Percentiles rank a stretch among this genome's conserved stretches.
Conservation (phyloP, 2,329 filamentous ascomycete genomes). For the Ramularia endophylla region DNA sequence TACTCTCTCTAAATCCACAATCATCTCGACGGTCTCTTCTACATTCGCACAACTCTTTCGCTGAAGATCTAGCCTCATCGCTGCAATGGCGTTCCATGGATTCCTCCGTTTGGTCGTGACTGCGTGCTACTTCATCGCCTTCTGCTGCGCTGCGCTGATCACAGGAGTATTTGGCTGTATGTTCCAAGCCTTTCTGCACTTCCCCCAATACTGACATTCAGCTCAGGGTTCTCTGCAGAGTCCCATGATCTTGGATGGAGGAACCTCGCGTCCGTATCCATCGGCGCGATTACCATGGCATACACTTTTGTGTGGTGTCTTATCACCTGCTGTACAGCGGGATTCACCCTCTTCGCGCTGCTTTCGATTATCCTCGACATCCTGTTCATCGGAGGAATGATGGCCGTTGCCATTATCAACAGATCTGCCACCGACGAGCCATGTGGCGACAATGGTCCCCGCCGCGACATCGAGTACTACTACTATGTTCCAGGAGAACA, state of each 20-base stretch:
- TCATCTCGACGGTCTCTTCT: too few relatives aligned
- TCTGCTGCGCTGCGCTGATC: conserved; percentile 7
- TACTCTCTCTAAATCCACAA: too few relatives aligned
- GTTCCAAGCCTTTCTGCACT: neutral
- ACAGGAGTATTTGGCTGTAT: conserved; percentile 12
- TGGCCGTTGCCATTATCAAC: conserved; percentile 11
- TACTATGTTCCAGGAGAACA: too few relatives aligned
- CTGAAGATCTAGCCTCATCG: too few relatives aligned
- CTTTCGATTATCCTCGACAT: conserved; percentile 7
- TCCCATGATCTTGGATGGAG: neutral
- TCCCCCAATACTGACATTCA: too few relatives aligned
- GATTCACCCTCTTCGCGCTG: conserved; percentile 4
- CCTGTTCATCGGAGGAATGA: conserved; percentile 8
- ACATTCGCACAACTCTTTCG: too few relatives aligned
- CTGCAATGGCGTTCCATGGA: too few relatives aligned
- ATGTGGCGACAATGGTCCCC: neutral
- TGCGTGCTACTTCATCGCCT: conserved; percentile 7
- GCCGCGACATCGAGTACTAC: neutral
- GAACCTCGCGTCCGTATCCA: conserved; percentile 7
- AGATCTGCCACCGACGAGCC: conserved; percentile 3
- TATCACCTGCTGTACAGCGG: conserved; percentile 8
- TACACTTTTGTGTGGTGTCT: conserved; percentile 4
- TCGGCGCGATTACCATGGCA: conserved; percentile 3
- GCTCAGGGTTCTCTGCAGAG: neutral
- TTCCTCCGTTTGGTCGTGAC: conserved; percentile 10